A percentile compares a stretch with the other conserved stretches of the same genome.
Conservation (phyloP, 306 rosid species). For the Fragaria vesca region DNA sequence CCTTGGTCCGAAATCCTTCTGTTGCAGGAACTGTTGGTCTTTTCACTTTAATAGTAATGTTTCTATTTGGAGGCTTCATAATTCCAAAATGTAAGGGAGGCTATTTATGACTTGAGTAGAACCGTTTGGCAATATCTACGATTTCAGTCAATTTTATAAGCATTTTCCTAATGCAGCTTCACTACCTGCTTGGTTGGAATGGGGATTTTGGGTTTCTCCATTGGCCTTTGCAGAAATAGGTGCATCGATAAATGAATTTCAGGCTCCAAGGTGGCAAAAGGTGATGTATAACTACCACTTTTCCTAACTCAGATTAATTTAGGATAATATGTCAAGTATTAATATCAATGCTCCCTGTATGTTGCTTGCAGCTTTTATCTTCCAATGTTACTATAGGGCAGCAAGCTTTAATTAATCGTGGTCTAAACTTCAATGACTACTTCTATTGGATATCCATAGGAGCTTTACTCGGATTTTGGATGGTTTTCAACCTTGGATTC, state of each 20-base stretch:
- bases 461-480: slow-evolving; percentile 48
- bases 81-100: slow-evolving; percentile 43
- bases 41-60: slow-evolving; percentile 25
- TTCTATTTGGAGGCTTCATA: slow-evolving; percentile 52
- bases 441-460: slow-evolving; percentile 54
- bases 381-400: slow-evolving; percentile 46
- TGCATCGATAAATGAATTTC: slow-evolving; percentile 45
- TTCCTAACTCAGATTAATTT: not conserved
- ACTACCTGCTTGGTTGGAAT: slow-evolving; percentile 52
- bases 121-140: not conserved
- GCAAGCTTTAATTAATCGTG: slow-evolving; percentile 39
- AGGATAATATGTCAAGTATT: not conserved
- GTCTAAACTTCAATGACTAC: slow-evolving; percentile 38
- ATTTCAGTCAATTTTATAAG: not conserved
- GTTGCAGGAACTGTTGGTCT: slow-evolving; percentile 35
- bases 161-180: slow-evolving; percentile 37
- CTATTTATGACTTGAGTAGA: not conserved
- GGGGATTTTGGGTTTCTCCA: slow-evolving; percentile 72
- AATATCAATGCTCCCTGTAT: not conserved
- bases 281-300: slow-evolving; percentile 15
- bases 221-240: slow-evolving; percentile 55
- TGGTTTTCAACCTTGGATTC: slow-evolving; percentile 46
- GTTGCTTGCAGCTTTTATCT: slow-evolving; percentile 30
- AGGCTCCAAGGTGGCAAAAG: slow-evolving; percentile 63
- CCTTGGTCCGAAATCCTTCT: slow-evolving; percentile 41